These are phyloP conservation scores for Penicillium riverlandense DNA, from an alignment of 495 filamentous ascomycete genomes.

Conservation along the genomic window DNA sequence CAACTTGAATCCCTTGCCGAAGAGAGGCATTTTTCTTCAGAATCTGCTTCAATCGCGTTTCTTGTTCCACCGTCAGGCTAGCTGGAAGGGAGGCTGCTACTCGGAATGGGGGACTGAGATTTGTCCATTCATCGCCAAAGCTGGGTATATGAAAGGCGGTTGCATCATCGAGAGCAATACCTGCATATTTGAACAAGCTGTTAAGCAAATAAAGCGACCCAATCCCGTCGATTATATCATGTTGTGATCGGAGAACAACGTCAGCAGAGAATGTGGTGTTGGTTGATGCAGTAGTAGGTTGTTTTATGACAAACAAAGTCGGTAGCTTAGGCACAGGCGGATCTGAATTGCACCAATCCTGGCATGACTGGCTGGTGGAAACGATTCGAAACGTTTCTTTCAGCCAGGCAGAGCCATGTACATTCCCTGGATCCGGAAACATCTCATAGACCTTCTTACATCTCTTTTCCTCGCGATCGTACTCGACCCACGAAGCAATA, in stretches of 20 bases:
- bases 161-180: conserved; percentile 4
- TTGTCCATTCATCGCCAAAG: conserved; percentile 14
- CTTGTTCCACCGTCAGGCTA: conserved; percentile 1
- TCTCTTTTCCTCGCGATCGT: conserved; percentile 10
- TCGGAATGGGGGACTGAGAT: conserved; percentile 17
- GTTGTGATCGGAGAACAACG: conserved; percentile 36
- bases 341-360: conserved; percentile 35
- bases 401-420: conserved; percentile 19
- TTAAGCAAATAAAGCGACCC: conserved; percentile 34
- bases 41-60: conserved; percentile 4
- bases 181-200: conserved; percentile 13
- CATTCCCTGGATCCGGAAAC: conserved; percentile 5
- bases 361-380: conserved; percentile 15
- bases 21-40: conserved; percentile 6
- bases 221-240: conserved; percentile 44
- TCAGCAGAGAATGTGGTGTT: conserved; percentile 11
- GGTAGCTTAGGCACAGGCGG: conserved; percentile 26
- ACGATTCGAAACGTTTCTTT: conserved; percentile 27
- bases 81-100: conserved; percentile 15
- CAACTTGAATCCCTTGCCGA: conserved; percentile 10
- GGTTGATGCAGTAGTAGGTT: neutral
- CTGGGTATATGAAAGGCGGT: conserved; percentile 1
- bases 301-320: conserved; percentile 32
- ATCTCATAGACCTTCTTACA: conserved; percentile 34
- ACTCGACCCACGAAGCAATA: conserved; percentile 29